Evolutionary conservation across 1,284 basidiomycete species (phyloP).

Genomic region (Rhodotorula sp.): DNA sequence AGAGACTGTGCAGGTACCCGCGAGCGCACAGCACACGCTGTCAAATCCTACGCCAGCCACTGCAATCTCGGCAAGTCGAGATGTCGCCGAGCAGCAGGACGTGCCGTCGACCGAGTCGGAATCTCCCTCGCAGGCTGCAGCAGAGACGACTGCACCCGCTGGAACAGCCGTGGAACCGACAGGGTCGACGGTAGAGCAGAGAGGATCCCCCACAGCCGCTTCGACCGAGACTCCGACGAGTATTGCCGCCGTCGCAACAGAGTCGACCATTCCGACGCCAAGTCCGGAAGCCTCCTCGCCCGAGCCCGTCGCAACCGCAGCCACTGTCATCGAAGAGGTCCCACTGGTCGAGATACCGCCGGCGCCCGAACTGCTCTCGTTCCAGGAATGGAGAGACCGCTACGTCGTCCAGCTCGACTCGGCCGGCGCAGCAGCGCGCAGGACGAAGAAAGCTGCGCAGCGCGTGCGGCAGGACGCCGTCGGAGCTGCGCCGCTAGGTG

Average conservation of each 20-base stretch:
- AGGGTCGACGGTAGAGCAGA: not conserved
- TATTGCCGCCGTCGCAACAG: not conserved
- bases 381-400: slow-evolving; percentile 70
- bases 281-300: not conserved
- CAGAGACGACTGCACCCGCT: no score
- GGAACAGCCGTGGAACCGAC: no score
- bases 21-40: no score
- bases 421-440: slow-evolving; percentile 7
- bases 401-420: slow-evolving; percentile 28
- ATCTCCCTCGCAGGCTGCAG: no score
- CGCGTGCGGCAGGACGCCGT: slow-evolving; percentile 30
- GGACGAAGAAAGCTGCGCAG: slow-evolving; percentile 57
- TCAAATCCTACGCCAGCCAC: no score
- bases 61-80: no score
- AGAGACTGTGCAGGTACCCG: no score
- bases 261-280: not conserved
- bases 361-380: slow-evolving; percentile 65
- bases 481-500: slow-evolving; percentile 38
- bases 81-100: no score
- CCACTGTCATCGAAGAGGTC: slow-evolving; percentile 11
- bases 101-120: no score
- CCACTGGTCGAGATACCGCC: slow-evolving; percentile 25
- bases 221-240: not conserved
- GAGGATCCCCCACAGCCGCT: not conserved
- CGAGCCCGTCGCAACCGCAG: not conserved